A percentile compares a stretch with the other conserved stretches of the same genome.
phyloP scores from a whole-genome alignment of 352 stramenopile genomes.

The Pythium dissimile region DNA sequence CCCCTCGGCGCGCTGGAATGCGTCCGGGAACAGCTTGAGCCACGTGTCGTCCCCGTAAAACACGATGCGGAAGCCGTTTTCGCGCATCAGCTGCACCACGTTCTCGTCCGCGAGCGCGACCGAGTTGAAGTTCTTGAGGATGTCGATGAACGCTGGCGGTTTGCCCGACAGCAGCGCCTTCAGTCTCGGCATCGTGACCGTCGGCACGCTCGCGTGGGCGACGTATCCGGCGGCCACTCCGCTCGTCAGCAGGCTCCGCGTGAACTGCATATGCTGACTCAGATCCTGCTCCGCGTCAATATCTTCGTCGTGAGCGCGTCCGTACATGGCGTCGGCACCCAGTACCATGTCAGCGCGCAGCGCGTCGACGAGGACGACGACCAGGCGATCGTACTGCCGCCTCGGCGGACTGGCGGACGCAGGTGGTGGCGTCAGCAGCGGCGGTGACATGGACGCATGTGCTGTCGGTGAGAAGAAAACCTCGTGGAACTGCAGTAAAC shows the following conservation, averaged over 20 bases:
- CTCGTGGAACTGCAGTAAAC: conserved; percentile 27
- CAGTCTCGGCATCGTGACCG: conserved; percentile 87
- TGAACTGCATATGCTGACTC: conserved; percentile 68
- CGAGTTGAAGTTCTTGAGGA: conserved; percentile 91
- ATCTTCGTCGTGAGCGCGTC: neutral
- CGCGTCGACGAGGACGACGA: conserved; percentile 86
- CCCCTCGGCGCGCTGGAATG: conserved; percentile 67
- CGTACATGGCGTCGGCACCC: conserved; percentile 50
- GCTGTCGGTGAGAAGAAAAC: conserved; percentile 19
- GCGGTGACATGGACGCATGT: neutral
- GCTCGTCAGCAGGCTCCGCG: conserved; percentile 38
- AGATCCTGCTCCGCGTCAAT: conserved; percentile 41
- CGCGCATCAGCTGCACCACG: conserved; percentile 50
- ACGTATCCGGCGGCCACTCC: conserved; percentile 68
- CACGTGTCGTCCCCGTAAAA: conserved; percentile 91
- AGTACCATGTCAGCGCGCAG: conserved; percentile 87
- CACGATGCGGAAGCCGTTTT: conserved; percentile 54
- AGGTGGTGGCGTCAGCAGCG: neutral
- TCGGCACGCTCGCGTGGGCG: conserved; percentile 77
- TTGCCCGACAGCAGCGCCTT: conserved; percentile 87
- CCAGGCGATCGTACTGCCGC: conserved; percentile 64
- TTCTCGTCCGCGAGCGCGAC: conserved; percentile 74
- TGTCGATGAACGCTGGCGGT: conserved; percentile 86
- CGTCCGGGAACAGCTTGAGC: conserved; percentile 80
- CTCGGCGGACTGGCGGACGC: neutral